Percentiles rank a stretch among this genome's conserved stretches.
phyloP scores from a whole-genome alignment of 768 basidiomycete species.

The Peribolospora kevripleyi region DNA sequence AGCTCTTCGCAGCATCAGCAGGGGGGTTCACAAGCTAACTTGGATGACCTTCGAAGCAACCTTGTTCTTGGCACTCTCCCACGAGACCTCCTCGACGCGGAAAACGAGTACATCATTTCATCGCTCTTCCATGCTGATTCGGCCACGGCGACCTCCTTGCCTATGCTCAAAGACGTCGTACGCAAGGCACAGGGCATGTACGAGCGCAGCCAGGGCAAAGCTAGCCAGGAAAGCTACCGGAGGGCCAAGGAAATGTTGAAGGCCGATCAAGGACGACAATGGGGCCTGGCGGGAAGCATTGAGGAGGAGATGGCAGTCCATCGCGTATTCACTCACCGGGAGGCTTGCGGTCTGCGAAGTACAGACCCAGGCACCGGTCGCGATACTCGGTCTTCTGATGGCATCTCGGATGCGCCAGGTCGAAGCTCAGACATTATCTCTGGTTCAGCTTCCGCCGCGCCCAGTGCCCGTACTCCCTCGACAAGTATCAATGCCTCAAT shows the following conservation, averaged over 20 bases:
- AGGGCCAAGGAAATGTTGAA: constrained; percentile 71
- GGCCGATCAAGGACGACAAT: constrained; percentile 18
- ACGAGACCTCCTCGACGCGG: constrained; percentile 53
- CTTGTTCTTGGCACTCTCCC: constrained; percentile 63
- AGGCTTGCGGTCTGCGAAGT: background rate
- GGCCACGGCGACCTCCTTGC: constrained; percentile 28
- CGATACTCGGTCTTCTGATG: background rate
- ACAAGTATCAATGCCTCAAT: background rate
- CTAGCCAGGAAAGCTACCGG: constrained; percentile 57
- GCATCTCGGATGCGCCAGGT: background rate
- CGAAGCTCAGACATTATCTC: too few relatives aligned
- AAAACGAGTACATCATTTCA: constrained; percentile 24
- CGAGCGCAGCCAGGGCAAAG: constrained; percentile 76
- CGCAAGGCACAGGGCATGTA: constrained; percentile 75
- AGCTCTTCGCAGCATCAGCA: constrained; percentile 25
- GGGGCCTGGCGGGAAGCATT: constrained; percentile 33
- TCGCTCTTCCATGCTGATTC: constrained; percentile 2
- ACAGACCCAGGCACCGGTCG: too few relatives aligned
- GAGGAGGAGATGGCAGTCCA: constrained; percentile 35
- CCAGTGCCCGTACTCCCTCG: background rate
- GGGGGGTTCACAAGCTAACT: background rate
- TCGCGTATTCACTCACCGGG: constrained; percentile 25
- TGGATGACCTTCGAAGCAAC: constrained; percentile 3
- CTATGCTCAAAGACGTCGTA: constrained; percentile 54
- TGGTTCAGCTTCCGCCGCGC: background rate